Conservation (phyloP, 352 stramenopile species). For the Phytophthora pseudosyringae region DNA sequence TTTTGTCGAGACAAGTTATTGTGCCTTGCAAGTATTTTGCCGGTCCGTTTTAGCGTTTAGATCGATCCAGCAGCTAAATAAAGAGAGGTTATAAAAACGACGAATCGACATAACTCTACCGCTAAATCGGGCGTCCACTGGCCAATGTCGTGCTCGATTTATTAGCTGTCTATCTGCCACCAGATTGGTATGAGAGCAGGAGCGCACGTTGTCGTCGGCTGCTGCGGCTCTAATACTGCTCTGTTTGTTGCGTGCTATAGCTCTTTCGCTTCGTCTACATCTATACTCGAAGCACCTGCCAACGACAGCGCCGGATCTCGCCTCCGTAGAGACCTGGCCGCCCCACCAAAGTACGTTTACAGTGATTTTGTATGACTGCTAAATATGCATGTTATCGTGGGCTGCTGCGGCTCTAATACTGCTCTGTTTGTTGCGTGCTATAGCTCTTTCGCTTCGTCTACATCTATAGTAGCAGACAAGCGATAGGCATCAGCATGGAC, state of each 20-base stretch:
- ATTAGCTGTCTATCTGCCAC: background rate
- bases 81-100: background rate
- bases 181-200: too few relatives aligned
- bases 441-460: background rate
- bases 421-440: background rate
- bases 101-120: background rate
- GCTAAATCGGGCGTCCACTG: background rate
- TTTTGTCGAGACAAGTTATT: too few relatives aligned
- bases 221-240: background rate
- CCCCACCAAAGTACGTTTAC: too few relatives aligned
- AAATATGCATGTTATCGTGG: too few relatives aligned
- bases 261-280: background rate
- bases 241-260: background rate
- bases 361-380: too few relatives aligned
- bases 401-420: background rate
- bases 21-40: slow-evolving; percentile 3
- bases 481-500: too few relatives aligned
- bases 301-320: background rate
- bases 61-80: background rate
- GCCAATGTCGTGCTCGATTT: background rate
- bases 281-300: background rate
- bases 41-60: background rate
- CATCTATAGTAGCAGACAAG: background rate
- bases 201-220: too few relatives aligned
- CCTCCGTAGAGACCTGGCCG: background rate